Percentiles rank a stretch among this genome's conserved stretches.
These are phyloP conservation scores for Thalia dealbata DNA, from an alignment of 176 grass and related monocot genomes.

Conservation along the genomic window DNA sequence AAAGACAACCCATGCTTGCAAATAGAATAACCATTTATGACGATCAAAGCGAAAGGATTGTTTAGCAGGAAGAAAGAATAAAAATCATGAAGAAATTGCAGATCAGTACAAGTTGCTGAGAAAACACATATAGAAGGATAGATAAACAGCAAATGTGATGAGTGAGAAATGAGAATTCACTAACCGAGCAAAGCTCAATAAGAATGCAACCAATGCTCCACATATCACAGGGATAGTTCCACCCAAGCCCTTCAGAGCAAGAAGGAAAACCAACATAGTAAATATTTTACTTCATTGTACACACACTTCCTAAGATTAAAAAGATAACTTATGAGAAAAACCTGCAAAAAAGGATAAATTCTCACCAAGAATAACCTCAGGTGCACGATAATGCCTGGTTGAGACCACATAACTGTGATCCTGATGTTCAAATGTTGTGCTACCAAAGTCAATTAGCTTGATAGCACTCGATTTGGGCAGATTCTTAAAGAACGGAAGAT, in stretches of 20 bases:
- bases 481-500: conserved; percentile 74
- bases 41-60: neutral
- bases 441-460: conserved; percentile 98
- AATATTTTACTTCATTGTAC: conserved; percentile 1
- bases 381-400: conserved; percentile 93
- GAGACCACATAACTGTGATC: conserved; percentile 98
- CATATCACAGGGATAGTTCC: conserved; percentile 94
- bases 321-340: neutral
- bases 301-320: neutral
- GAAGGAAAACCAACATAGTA: conserved; percentile 11
- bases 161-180: conserved; percentile 22
- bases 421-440: conserved; percentile 90
- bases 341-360: neutral
- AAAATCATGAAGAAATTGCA: neutral
- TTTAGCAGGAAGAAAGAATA: neutral
- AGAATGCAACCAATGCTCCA: conserved; percentile 99
- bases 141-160: neutral
- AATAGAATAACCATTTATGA: no score
- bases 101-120: neutral
- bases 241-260: conserved; percentile 66
- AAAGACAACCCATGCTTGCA: no score
- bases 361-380: conserved; percentile 98
- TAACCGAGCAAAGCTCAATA: conserved; percentile 94
- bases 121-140: conserved; percentile 3
- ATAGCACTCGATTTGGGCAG: conserved; percentile 95